Percentiles rank a stretch among this genome's conserved stretches.
Conservation (phyloP, 768 basidiomycete species). For the Rhodosporidiobolus sp. region DNA sequence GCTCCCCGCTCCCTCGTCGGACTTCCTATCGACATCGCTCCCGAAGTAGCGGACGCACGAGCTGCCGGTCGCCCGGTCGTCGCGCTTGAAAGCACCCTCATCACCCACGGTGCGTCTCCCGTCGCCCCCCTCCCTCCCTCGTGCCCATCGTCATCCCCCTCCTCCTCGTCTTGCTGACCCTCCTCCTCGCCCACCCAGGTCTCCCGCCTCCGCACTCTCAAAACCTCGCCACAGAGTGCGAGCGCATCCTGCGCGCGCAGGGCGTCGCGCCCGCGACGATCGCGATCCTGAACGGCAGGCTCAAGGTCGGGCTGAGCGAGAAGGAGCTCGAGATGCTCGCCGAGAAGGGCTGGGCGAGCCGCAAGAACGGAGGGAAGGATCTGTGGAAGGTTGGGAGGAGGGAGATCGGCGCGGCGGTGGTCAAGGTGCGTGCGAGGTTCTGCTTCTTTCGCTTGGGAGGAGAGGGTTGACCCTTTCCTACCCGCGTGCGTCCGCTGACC, state of each 20-base stretch:
- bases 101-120: conserved; percentile 68
- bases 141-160: no score
- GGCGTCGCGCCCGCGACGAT: conserved; percentile 89
- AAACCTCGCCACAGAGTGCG: conserved; percentile 36
- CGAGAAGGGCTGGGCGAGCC: conserved; percentile 50
- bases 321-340: conserved; percentile 68
- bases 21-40: conserved; percentile 64
- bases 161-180: not conserved
- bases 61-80: conserved; percentile 66
- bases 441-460: not conserved
- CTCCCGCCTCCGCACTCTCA: conserved; percentile 36
- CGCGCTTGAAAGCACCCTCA: conserved; percentile 85
- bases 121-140: no score
- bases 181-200: conserved; percentile 8
- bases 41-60: conserved; percentile 80
- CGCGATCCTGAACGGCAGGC: conserved; percentile 72
- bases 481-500: conserved; percentile 12
- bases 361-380: conserved; percentile 20
- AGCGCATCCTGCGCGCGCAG: conserved; percentile 53
- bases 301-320: conserved; percentile 76
- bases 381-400: conserved; percentile 68
- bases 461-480: not conserved
- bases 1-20: conserved; percentile 1
- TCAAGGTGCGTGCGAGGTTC: conserved; percentile 52
- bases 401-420: conserved; percentile 74